phyloP scores from a whole-genome alignment of 2,329 filamentous ascomycete genomes.

The Colletotrichum destructivum region DNA sequence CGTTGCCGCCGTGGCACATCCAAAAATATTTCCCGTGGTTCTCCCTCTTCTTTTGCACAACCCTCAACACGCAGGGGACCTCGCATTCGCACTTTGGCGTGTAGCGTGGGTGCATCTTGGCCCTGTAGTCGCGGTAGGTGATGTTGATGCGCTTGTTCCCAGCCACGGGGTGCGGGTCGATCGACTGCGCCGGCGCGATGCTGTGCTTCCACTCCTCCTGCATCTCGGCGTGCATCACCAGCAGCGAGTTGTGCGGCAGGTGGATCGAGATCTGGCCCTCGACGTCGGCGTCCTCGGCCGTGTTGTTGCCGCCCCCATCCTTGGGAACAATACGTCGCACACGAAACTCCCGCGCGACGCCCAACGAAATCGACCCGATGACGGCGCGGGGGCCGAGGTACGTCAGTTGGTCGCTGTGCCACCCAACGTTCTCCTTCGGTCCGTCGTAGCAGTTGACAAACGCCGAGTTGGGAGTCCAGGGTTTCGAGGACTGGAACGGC shows the following conservation, averaged over 20 bases:
- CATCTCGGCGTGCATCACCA: slow-evolving; percentile 98
- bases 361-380: slow-evolving; percentile 91
- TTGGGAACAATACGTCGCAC: slow-evolving; percentile 82
- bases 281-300: slow-evolving; percentile 68
- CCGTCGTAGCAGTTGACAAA: slow-evolving; percentile 97
- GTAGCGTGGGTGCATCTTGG: slow-evolving; percentile 80
- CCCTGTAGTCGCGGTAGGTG: slow-evolving; percentile 91
- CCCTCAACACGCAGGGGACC: slow-evolving; percentile 78
- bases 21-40: slow-evolving; percentile 89
- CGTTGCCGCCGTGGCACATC: slow-evolving; percentile 88
- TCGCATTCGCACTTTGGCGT: slow-evolving; percentile 86
- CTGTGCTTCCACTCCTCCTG: slow-evolving; percentile 97
- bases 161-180: slow-evolving; percentile 88
- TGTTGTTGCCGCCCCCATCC: slow-evolving; percentile 58
- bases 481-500: slow-evolving; percentile 79
- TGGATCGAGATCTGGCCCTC: slow-evolving; percentile 94
- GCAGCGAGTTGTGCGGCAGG: slow-evolving; percentile 91
- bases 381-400: slow-evolving; percentile 91
- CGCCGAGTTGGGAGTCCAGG: slow-evolving; percentile 89
- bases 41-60: slow-evolving; percentile 84
- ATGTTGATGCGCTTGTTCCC: slow-evolving; percentile 90
- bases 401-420: slow-evolving; percentile 92
- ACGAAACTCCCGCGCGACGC: slow-evolving; percentile 93
- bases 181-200: slow-evolving; percentile 80
- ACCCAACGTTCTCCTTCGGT: slow-evolving; percentile 86